phyloP scores from a whole-genome alignment of 495 filamentous ascomycete species.

The Penicillium atrosanguineum region DNA sequence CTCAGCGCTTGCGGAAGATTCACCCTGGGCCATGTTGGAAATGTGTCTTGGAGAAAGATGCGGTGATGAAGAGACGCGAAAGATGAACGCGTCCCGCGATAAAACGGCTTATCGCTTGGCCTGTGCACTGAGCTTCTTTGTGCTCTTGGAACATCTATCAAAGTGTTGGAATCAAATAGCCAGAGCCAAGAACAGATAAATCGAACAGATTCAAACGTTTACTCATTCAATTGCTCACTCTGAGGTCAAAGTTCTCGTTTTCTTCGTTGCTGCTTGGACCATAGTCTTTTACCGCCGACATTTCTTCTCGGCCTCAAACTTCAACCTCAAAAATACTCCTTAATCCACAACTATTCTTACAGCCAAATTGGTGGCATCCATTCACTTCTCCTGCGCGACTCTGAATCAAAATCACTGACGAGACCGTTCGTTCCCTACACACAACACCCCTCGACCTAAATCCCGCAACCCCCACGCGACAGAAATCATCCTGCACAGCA shows the following conservation, averaged over 20 bases:
- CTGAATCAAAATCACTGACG: not conserved
- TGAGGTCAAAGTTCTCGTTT: not conserved
- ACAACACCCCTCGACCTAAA: not conserved
- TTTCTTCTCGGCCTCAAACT: not conserved
- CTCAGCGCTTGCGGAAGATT: constrained; percentile 75
- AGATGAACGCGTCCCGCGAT: constrained; percentile 24
- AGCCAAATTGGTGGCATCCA: not conserved
- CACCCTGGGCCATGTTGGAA: constrained; percentile 50
- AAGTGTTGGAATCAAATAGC: not conserved
- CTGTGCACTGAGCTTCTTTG: not conserved
- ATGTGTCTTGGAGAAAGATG: constrained; percentile 1
- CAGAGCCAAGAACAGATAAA: not conserved
- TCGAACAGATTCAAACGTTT: not conserved
- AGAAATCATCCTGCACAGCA: not conserved
- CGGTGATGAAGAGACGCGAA: constrained; percentile 29
- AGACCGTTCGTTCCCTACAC: not conserved
- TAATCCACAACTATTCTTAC: constrained; percentile 4
- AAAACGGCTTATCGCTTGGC: constrained; percentile 15
- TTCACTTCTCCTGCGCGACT: not conserved
- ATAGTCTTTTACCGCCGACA: not conserved
- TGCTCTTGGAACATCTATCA: not conserved
- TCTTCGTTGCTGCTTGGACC: not conserved
- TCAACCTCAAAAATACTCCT: not conserved
- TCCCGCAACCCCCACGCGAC: not conserved
- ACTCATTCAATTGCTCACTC: not conserved